phyloP scores from a whole-genome alignment of 768 basidiomycete genomes.

The Amylocystis lapponica region DNA sequence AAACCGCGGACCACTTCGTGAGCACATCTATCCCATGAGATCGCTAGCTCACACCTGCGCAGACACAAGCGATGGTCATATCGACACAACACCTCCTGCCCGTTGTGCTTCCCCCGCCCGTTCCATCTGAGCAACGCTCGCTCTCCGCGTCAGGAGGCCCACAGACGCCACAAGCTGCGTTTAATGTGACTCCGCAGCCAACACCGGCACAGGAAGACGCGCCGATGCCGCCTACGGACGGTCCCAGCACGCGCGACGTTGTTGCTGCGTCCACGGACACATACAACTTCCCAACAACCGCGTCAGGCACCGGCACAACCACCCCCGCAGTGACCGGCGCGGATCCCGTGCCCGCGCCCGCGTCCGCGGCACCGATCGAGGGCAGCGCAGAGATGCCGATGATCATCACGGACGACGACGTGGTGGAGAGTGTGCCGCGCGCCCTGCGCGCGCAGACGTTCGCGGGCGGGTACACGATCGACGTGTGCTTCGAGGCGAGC shows the following conservation, averaged over 20 bases:
- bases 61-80: constrained; percentile 91
- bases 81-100: constrained; percentile 77
- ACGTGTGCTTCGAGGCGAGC: constrained; percentile 79
- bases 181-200: constrained; percentile 8
- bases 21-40: constrained; percentile 9
- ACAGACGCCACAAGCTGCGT: constrained; percentile 17
- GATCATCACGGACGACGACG: constrained; percentile 41
- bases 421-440: constrained; percentile 21
- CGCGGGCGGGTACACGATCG: constrained; percentile 50
- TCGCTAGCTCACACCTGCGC: constrained; percentile 1
- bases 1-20: constrained; percentile 38
- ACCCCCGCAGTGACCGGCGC: constrained; percentile 10
- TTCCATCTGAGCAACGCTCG: constrained; percentile 4
- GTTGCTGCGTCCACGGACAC: neutral
- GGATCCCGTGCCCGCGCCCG: constrained; percentile 15
- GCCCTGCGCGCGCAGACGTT: constrained; percentile 24
- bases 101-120: constrained; percentile 1
- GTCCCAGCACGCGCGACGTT: neutral
- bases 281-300: neutral
- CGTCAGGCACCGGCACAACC: constrained; percentile 4
- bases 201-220: constrained; percentile 1
- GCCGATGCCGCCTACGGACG: neutral
- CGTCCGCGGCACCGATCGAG: constrained; percentile 12
- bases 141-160: constrained; percentile 13
- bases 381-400: constrained; percentile 28